Evolutionary conservation across 164 flowering plant species (phyloP), one percentile per base, ranked within the genome.

Genomic region (Litsea cubeba): DNA sequence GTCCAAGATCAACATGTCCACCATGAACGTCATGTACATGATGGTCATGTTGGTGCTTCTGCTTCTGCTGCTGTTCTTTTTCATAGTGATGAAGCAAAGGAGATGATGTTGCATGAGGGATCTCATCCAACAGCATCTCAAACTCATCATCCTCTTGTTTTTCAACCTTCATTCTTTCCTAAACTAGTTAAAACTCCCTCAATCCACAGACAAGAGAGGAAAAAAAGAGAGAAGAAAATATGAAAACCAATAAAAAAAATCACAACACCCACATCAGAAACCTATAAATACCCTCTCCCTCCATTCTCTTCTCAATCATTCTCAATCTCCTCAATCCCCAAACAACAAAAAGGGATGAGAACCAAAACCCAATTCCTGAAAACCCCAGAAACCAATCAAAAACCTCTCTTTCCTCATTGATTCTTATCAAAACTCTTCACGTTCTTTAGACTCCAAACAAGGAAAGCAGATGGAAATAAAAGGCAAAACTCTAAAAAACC

Each of bases 91-190:
- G 69, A 62, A 71, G 71, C 25, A 70, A 63, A 32, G 82, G 79
- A 70, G 82, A 71, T 65, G 77, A 80, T 72, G 82, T 74, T 65
- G 77, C 83, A 76, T 77, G 83, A 65, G 80, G 82, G 80, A 83
- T 83, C 83, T 82, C 83, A 58, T 72, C 79, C 78, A 83, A 82
- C 70, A 85, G 70, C 76, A 40, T 77, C 57, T 81, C 84, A 60
- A 83, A 35, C 73, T 82, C 86, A 12, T 74, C 76, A 65, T 82
- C 82, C 2, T 80, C 78, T 30, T 65, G 70, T 50, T 65, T 73
- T 70, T 65, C 49, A 20, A 65, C 25, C 82, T 81, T 82, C 84
- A 82, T 84, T 26, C 66, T 54, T 54, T 66, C 32, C 64, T 50
- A 32, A 62, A 23, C 69, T 51, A 71, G 51, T 70, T 62, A 46